Conservation (phyloP, 805 yeast species). For the Osmozyma mogii region DNA sequence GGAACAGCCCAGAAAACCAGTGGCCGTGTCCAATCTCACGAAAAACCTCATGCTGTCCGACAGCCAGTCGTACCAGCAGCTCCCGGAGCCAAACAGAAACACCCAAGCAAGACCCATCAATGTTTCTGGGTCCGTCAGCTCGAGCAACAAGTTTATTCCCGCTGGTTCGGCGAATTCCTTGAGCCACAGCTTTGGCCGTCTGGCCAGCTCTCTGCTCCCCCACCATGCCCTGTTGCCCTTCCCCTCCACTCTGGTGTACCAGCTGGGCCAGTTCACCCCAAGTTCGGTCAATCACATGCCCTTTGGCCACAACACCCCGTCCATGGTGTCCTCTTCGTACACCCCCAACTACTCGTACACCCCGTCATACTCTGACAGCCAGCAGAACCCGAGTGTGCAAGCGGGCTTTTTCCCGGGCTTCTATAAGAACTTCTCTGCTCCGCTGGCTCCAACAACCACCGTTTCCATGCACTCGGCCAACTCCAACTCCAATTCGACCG, state of each 20-base stretch:
- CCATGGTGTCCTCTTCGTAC: slow-evolving; percentile 35
- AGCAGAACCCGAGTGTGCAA: slow-evolving; percentile 3
- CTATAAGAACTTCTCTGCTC: slow-evolving; percentile 17
- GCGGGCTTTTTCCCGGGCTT: slow-evolving; percentile 7
- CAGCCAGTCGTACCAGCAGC: slow-evolving; percentile 3
- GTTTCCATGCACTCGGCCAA: slow-evolving; percentile 42
- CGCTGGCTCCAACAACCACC: slow-evolving; percentile 48
- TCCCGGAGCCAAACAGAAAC: slow-evolving; percentile 4
- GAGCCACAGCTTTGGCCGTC: no score
- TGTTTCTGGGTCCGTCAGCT: slow-evolving; percentile 8
- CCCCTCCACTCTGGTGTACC: no score
- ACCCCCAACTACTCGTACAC: slow-evolving; percentile 32
- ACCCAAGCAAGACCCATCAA: slow-evolving; percentile 3
- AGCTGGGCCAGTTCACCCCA: slow-evolving; percentile 10
- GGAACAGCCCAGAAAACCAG: slow-evolving; percentile 7
- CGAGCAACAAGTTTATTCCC: slow-evolving; percentile 3
- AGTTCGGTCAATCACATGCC: slow-evolving; percentile 26
- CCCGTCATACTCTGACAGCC: slow-evolving; percentile 22
- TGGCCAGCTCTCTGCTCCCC: no score
- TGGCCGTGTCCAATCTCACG: slow-evolving; percentile 25
- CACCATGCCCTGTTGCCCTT: no score
- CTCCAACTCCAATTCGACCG: slow-evolving; percentile 8
- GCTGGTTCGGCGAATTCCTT: no score
- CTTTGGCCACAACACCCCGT: slow-evolving; percentile 37
- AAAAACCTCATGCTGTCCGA: slow-evolving; percentile 21